These are phyloP conservation scores for Violaceomyces palustris DNA, from an alignment of 1,284 basidiomycete species.

Conservation along the genomic window DNA sequence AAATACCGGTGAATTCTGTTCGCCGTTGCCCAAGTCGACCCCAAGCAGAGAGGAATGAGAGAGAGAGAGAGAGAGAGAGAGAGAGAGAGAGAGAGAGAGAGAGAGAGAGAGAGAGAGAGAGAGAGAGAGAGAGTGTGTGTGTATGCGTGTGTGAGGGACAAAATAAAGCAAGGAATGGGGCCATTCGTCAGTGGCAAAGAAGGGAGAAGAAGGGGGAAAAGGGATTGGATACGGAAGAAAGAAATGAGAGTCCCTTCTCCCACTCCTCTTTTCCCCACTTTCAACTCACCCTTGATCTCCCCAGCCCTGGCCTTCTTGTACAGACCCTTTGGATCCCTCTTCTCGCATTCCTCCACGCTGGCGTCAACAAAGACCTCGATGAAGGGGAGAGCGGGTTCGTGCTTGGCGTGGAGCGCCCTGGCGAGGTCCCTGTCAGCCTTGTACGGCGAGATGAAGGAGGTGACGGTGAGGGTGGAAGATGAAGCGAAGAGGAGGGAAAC, in stretches of 20 bases:
- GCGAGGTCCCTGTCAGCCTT: constrained; percentile 78
- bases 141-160: too few species aligned
- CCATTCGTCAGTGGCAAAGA: too few species aligned
- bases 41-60: not conserved
- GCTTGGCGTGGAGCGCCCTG: constrained; percentile 67
- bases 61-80: not conserved
- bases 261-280: too few species aligned
- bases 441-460: constrained; percentile 97
- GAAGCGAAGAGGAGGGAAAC: constrained; percentile 92
- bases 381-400: constrained; percentile 68
- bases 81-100: too few species aligned
- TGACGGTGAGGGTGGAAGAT: constrained; percentile 76
- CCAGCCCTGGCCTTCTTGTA: constrained; percentile 96
- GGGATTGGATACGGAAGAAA: too few species aligned
- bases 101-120: not conserved
- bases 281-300: constrained; percentile 78
- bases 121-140: not conserved
- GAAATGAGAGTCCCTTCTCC: too few species aligned
- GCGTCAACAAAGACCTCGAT: constrained; percentile 90
- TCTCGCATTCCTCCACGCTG: constrained; percentile 79
- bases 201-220: not conserved
- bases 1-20: constrained; percentile 93
- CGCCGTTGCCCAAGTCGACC: too few species aligned
- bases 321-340: constrained; percentile 91
- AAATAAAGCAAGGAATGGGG: too few species aligned